Conservation (phyloP, 2,329 filamentous ascomycete species). For the Trichoderma sp. region DNA sequence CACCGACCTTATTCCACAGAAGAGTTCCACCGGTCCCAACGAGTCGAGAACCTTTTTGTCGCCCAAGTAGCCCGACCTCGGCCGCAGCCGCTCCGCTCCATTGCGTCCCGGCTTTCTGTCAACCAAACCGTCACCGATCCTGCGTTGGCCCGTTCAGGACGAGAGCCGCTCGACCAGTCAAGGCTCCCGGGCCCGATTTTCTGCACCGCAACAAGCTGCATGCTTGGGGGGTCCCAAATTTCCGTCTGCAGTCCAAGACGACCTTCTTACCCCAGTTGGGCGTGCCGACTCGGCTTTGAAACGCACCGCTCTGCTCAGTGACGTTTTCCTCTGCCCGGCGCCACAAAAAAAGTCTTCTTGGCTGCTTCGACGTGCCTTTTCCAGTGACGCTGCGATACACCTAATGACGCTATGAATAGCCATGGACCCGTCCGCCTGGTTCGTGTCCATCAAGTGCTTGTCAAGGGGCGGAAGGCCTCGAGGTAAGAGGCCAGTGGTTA, state of each 20-base stretch:
- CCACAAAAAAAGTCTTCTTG: constrained; percentile 18
- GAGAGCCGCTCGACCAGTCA: neutral
- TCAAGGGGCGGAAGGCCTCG: neutral
- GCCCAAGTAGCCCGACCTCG: constrained; percentile 23
- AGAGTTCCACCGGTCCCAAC: constrained; percentile 6
- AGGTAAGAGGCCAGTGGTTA: neutral
- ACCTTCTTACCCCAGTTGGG: constrained; percentile 22
- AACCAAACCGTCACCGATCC: constrained; percentile 23
- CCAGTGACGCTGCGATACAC: neutral
- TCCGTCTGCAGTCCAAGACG: constrained; percentile 25
- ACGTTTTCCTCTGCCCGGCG: constrained; percentile 21
- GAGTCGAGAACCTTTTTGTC: neutral
- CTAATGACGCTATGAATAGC: constrained; percentile 12
- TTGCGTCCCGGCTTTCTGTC: constrained; percentile 13
- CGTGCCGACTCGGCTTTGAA: constrained; percentile 17
- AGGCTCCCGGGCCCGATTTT: constrained; percentile 17
- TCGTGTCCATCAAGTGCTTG: neutral
- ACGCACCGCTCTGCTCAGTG: constrained; percentile 23
- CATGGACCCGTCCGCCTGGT: neutral
- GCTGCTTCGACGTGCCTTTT: constrained; percentile 16
- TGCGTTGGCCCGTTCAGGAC: constrained; percentile 5
- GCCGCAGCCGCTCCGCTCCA: constrained; percentile 19
- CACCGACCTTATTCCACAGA: neutral
- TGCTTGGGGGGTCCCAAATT: constrained; percentile 18
- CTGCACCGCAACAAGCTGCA: constrained; percentile 15